A percentile compares a stretch with the other conserved stretches of the same genome.
Evolutionary conservation across 371 early-diverging fungal species (phyloP).

Genomic region (Cokeromyces recurvatus): DNA sequence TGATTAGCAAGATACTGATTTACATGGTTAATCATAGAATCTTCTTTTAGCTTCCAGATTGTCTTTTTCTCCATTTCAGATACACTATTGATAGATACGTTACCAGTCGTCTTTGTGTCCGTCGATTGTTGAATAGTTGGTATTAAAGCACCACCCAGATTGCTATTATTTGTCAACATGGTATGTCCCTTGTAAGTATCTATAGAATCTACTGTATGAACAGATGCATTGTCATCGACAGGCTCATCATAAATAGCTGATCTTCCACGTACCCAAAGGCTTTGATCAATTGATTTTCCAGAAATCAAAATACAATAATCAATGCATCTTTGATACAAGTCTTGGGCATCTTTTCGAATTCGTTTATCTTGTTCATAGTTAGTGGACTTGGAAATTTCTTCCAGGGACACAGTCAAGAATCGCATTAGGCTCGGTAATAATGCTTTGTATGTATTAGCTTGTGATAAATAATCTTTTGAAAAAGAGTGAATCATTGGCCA

Average conservation of each 20-base stretch:
- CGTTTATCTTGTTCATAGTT: constrained; percentile 60
- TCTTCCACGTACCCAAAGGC: constrained; percentile 64
- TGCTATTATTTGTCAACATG: background rate
- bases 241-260: constrained; percentile 34
- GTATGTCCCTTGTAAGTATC: background rate
- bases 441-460: constrained; percentile 58
- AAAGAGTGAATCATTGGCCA: constrained; percentile 65
- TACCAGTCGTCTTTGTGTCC: background rate
- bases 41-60: constrained; percentile 46
- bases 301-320: constrained; percentile 76
- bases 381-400: constrained; percentile 42
- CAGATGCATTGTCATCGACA: constrained; percentile 18
- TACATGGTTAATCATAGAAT: constrained; percentile 45
- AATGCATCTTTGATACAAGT: constrained; percentile 63
- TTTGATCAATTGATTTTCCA: constrained; percentile 74
- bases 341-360: constrained; percentile 63
- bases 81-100: constrained; percentile 33
- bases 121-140: background rate
- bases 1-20: constrained; percentile 45
- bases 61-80: constrained; percentile 46
- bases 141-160: no score
- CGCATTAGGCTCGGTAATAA: constrained; percentile 52
- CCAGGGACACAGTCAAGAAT: constrained; percentile 55
- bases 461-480: constrained; percentile 62
- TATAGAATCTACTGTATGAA: constrained; percentile 9